A percentile compares a stretch with the other conserved stretches of the same genome.
Evolutionary conservation across 345 rosid genomes (phyloP).

Genomic region (Anastatica hierochuntica): DNA sequence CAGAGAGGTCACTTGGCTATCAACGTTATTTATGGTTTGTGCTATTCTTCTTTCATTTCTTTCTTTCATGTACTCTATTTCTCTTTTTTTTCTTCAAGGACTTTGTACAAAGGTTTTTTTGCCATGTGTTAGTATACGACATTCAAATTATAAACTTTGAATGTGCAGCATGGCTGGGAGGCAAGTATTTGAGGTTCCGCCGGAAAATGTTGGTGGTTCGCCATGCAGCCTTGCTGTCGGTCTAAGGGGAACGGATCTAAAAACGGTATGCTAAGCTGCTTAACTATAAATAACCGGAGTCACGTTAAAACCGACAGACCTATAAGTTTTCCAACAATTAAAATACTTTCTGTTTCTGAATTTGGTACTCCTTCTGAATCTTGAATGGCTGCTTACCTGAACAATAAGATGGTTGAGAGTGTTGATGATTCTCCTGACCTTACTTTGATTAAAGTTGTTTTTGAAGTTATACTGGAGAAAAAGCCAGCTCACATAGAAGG

Average conservation of each 20-base stretch:
- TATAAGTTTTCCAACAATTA: background rate
- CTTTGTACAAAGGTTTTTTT: conserved; percentile 7
- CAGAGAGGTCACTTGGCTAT: conserved; percentile 64
- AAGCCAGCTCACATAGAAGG: no score
- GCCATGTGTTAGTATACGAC: conserved; percentile 9
- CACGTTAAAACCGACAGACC: background rate
- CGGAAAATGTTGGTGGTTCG: conserved; percentile 75
- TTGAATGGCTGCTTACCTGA: conserved; percentile 1
- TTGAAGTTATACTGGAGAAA: conserved; percentile 5
- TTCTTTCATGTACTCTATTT: background rate
- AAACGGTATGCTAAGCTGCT: conserved; percentile 44
- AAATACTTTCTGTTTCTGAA: conserved; percentile 1
- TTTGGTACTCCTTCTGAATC: conserved; percentile 9
- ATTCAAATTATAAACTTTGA: background rate
- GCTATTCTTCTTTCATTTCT: conserved; percentile 11
- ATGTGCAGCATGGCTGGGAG: conserved; percentile 87
- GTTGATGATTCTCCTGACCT: conserved; percentile 7
- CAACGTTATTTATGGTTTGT: conserved; percentile 81
- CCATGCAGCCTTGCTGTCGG: conserved; percentile 70
- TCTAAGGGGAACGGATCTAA: conserved; percentile 63
- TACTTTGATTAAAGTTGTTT: conserved; percentile 8
- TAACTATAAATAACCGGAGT: conserved; percentile 8
- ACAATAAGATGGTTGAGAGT: conserved; percentile 5
- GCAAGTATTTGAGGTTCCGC: conserved; percentile 79
- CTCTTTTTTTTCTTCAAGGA: background rate